A percentile compares a stretch with the other conserved stretches of the same genome.
Evolutionary conservation across 208 protist species (phyloP).

Genomic region (Wallacemonas rigidus): DNA sequence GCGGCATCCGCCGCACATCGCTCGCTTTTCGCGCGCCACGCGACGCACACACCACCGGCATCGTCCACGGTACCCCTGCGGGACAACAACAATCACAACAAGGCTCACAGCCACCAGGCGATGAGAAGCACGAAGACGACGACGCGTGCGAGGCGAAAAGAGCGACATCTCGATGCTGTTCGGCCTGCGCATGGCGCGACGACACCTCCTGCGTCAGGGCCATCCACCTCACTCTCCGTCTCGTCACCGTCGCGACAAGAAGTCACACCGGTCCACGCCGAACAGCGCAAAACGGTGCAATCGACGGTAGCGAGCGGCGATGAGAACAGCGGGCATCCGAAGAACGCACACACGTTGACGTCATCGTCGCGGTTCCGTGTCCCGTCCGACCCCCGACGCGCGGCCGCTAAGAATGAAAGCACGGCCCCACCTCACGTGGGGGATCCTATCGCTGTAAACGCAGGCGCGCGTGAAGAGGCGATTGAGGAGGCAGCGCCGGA

Average conservation of each 20-base stretch:
- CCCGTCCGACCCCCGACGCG: background rate
- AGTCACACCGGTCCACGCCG: background rate
- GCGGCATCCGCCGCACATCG: background rate
- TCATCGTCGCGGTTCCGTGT: background rate
- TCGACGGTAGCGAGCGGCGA: too few species aligned
- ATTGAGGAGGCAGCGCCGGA: too few species aligned
- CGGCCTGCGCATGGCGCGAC: background rate
- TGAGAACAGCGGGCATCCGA: too few species aligned
- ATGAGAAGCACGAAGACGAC: background rate
- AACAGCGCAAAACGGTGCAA: too few species aligned
- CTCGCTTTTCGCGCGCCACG: background rate
- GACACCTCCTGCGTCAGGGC: background rate
- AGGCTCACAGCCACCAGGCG: background rate
- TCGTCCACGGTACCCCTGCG: too few species aligned
- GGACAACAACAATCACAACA: background rate
- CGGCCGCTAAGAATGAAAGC: background rate
- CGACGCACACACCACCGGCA: too few species aligned
- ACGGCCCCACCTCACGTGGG: too few species aligned
- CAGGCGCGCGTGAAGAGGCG: too few species aligned
- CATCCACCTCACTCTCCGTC: background rate
- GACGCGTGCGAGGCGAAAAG: background rate
- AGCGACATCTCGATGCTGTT: background rate
- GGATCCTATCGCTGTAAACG: too few species aligned
- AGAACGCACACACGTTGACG: background rate
- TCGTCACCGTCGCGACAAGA: background rate